Conservation (phyloP, 2,329 filamentous ascomycete genomes). For the Epichloe amarillans region DNA sequence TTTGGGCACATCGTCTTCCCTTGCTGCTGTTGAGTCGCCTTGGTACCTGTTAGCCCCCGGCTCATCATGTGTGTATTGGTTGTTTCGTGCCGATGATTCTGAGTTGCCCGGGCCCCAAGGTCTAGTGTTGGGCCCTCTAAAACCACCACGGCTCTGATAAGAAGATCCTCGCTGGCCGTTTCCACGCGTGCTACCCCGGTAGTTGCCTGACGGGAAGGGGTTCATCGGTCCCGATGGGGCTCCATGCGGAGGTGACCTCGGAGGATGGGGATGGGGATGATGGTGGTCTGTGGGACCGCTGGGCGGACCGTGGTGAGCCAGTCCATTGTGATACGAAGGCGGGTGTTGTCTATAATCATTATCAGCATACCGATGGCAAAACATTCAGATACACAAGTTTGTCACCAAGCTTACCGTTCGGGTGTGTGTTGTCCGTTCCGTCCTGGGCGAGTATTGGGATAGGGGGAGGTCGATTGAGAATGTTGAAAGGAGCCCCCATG, state of each 20-base stretch:
- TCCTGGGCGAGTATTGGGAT: conserved; percentile 24
- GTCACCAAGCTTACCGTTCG: conserved; percentile 24
- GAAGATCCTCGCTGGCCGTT: conserved; percentile 37
- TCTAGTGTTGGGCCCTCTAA: conserved; percentile 50
- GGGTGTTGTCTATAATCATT: conserved; percentile 33
- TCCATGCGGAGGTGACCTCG: conserved; percentile 39
- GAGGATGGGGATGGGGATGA: conserved; percentile 34
- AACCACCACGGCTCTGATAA: conserved; percentile 41
- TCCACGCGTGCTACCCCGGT: conserved; percentile 16
- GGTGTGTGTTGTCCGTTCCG: conserved; percentile 27
- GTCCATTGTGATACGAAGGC: conserved; percentile 42
- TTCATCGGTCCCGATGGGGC: conserved; percentile 44
- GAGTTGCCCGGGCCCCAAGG: conserved; percentile 49
- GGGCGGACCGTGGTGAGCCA: conserved; percentile 34
- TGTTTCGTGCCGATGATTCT: conserved; percentile 10
- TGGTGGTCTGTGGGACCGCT: conserved; percentile 41
- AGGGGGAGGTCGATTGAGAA: conserved; percentile 32
- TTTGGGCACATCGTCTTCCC: background rate
- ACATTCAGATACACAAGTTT: background rate
- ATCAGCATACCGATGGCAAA: conserved; percentile 4
- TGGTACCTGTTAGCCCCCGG: conserved; percentile 9
- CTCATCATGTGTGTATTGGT: conserved; percentile 7
- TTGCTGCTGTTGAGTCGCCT: conserved; percentile 3
- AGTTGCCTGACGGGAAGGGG: conserved; percentile 33
- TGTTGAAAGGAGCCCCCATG: conserved; percentile 30